These are phyloP conservation scores for Dryadomyces quercivorus DNA, from an alignment of 2,329 filamentous ascomycete species.

Conservation along the genomic window DNA sequence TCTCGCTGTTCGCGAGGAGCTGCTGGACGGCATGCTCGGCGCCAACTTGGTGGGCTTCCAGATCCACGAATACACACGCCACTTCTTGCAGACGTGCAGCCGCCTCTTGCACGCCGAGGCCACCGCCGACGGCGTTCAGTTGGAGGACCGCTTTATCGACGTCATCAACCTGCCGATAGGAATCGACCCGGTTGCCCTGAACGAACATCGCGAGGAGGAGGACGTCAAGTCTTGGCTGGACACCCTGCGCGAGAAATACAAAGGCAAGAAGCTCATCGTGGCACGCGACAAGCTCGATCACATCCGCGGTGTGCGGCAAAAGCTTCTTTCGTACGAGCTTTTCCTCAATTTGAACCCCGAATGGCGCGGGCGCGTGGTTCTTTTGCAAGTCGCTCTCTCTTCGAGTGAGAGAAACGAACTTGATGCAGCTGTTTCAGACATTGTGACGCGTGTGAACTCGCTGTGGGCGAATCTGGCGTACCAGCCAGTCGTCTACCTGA, in stretches of 20 bases:
- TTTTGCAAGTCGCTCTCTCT: slow-evolving; percentile 89
- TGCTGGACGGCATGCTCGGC: slow-evolving; percentile 85
- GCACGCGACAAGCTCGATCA: slow-evolving; percentile 89
- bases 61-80: slow-evolving; percentile 81
- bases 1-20: slow-evolving; percentile 70
- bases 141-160: slow-evolving; percentile 89
- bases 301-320: slow-evolving; percentile 85
- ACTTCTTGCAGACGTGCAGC: slow-evolving; percentile 93
- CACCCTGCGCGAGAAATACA: slow-evolving; percentile 71
- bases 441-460: slow-evolving; percentile 88
- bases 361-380: slow-evolving; percentile 75
- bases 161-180: slow-evolving; percentile 79
- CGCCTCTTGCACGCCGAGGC: slow-evolving; percentile 84
- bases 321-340: slow-evolving; percentile 81
- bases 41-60: slow-evolving; percentile 91
- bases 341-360: slow-evolving; percentile 91
- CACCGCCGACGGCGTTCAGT: slow-evolving; percentile 72
- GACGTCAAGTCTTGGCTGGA: slow-evolving; percentile 70
- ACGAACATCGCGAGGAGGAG: slow-evolving; percentile 54
- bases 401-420: slow-evolving; percentile 80
- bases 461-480: slow-evolving; percentile 83
- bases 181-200: slow-evolving; percentile 71
- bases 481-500: slow-evolving; percentile 84
- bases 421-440: slow-evolving; percentile 80
- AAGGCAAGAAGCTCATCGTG: slow-evolving; percentile 81